Conservation (phyloP, 163 green algal species). For the Dunaliella salina region DNA sequence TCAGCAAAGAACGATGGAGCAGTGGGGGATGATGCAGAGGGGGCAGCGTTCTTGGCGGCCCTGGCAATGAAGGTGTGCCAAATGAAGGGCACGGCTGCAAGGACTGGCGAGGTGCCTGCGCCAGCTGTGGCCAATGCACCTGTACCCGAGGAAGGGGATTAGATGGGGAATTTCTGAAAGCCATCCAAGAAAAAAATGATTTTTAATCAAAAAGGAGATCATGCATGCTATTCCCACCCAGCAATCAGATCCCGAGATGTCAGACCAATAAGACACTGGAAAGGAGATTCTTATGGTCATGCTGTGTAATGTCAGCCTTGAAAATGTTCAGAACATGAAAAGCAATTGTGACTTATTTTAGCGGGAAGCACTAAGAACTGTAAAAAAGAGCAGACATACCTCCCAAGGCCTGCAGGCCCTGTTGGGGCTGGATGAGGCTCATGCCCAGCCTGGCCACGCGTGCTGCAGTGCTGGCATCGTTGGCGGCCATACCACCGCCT, state of each 20-base stretch:
- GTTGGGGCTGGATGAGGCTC: slow-evolving; percentile 49
- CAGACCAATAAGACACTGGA: background rate
- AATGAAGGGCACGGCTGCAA: slow-evolving; percentile 59
- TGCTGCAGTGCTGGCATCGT: slow-evolving; percentile 50
- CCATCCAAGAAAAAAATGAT: background rate
- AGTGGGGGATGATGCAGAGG: background rate
- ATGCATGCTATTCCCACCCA: background rate
- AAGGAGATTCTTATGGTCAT: background rate
- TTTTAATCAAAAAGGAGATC: too few species aligned
- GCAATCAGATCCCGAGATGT: background rate
- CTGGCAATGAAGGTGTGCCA: slow-evolving; percentile 32
- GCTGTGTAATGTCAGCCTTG: too few species aligned
- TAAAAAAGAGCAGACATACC: slow-evolving; percentile 11
- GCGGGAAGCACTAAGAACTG: background rate
- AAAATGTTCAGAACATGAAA: background rate
- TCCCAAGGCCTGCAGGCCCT: slow-evolving; percentile 57
- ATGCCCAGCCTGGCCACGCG: slow-evolving; percentile 78
- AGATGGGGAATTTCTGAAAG: background rate
- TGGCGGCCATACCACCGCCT: slow-evolving; percentile 73
- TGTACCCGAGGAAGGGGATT: background rate
- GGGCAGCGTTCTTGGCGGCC: background rate
- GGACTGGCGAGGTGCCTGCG: slow-evolving; percentile 7
- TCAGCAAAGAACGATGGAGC: background rate
- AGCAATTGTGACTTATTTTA: background rate
- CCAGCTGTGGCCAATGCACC: background rate